Percentiles rank a stretch among this genome's conserved stretches.
These are phyloP conservation scores for Penicillium subrubescens DNA, from an alignment of 495 filamentous ascomycete species.

Conservation along the genomic window DNA sequence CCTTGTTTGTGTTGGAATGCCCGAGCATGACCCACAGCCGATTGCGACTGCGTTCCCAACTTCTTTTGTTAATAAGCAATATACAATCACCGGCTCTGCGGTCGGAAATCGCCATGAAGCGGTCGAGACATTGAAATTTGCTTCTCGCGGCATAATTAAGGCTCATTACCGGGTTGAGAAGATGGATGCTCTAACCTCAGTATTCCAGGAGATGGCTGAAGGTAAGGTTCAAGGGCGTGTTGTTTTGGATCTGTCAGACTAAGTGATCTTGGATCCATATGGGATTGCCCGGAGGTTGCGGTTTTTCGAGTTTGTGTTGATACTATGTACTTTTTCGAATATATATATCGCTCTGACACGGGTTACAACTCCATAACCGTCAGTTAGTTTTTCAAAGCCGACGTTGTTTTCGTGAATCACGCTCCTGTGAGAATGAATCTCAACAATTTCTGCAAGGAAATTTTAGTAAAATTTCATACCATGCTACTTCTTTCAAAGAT, in stretches of 20 bases:
- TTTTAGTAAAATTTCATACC: background rate
- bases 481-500: background rate
- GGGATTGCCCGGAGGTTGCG: no score
- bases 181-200: slow-evolving; percentile 61
- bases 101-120: slow-evolving; percentile 69
- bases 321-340: no score
- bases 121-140: slow-evolving; percentile 67
- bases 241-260: slow-evolving; percentile 47
- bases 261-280: no score
- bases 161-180: slow-evolving; percentile 58
- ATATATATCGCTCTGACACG: no score
- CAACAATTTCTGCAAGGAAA: no score
- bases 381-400: no score
- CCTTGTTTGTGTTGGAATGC: slow-evolving; percentile 68
- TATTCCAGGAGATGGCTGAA: slow-evolving; percentile 62
- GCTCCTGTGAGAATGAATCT: no score
- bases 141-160: slow-evolving; percentile 62
- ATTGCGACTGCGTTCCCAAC: slow-evolving; percentile 59
- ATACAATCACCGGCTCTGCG: slow-evolving; percentile 60
- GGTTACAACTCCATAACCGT: background rate
- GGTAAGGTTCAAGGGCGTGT: slow-evolving; percentile 60
- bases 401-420: no score
- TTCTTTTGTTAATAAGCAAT: slow-evolving; percentile 52
- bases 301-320: no score
- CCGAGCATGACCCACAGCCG: slow-evolving; percentile 59